Evolutionary conservation across 1,139 yeast genomes (phyloP).

Genomic region (Meyerozyma athensensis): DNA sequence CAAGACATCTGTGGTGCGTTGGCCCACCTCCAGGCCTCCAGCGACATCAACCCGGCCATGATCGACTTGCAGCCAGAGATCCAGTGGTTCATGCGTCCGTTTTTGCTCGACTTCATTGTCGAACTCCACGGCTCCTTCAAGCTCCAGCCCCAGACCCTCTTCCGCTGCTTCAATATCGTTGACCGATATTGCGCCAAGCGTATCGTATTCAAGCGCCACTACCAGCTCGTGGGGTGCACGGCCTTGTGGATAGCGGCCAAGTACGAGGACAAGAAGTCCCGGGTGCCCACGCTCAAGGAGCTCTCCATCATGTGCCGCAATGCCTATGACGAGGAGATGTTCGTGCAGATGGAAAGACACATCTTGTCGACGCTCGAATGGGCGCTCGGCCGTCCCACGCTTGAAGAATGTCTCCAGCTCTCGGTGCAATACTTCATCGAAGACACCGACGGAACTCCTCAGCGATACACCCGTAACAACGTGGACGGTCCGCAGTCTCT

Average conservation of each 20-base stretch:
- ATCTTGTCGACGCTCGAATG: conserved; percentile 80
- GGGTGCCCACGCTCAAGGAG: conserved; percentile 79
- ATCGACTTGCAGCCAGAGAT: conserved; percentile 90
- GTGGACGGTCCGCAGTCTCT: conserved; percentile 12
- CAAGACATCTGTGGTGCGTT: conserved; percentile 26
- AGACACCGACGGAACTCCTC: conserved; percentile 6
- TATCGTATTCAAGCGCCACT: conserved; percentile 87
- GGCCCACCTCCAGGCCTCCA: conserved; percentile 26
- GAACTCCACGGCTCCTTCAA: conserved; percentile 78
- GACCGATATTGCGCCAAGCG: conserved; percentile 91
- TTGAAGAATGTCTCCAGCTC: conserved; percentile 59
- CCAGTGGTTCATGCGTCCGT: conserved; percentile 91
- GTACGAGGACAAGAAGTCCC: conserved; percentile 79
- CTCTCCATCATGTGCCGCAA: conserved; percentile 75
- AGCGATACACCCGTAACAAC: conserved; percentile 6
- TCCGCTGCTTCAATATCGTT: conserved; percentile 72
- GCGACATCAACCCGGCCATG: conserved; percentile 57
- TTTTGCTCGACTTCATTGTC: conserved; percentile 72
- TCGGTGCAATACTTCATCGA: conserved; percentile 33
- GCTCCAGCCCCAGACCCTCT: conserved; percentile 74
- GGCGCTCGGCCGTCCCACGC: conserved; percentile 61
- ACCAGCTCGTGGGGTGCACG: conserved; percentile 88
- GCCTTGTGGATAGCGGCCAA: conserved; percentile 95
- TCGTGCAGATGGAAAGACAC: conserved; percentile 93
- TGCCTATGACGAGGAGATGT: conserved; percentile 86